phyloP scores from a whole-genome alignment of 2,329 filamentous ascomycete species.

The Mariannaea elegans region DNA sequence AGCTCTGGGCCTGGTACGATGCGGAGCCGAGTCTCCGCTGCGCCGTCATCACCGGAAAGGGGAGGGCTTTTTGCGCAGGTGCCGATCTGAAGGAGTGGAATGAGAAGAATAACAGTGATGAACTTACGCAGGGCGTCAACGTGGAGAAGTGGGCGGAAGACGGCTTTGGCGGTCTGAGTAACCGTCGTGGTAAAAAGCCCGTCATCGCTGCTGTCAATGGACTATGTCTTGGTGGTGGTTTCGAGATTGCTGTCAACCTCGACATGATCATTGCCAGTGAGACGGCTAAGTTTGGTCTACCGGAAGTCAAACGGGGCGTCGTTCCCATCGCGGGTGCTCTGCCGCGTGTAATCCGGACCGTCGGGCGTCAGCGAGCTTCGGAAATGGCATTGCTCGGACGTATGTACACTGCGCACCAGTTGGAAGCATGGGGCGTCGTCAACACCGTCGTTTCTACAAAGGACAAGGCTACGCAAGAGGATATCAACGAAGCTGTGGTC shows the following conservation, averaged over 20 bases:
- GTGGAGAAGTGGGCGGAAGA: constrained; percentile 53
- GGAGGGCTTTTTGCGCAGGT: constrained; percentile 73
- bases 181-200: constrained; percentile 74
- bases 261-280: constrained; percentile 72
- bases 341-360: constrained; percentile 68
- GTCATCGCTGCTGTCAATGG: constrained; percentile 80
- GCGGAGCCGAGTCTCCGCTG: constrained; percentile 66
- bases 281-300: constrained; percentile 69
- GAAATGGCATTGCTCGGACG: constrained; percentile 76
- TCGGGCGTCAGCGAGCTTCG: constrained; percentile 73
- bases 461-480: not conserved
- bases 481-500: constrained; percentile 54
- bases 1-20: constrained; percentile 69
- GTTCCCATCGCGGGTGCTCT: constrained; percentile 75
- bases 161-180: constrained; percentile 70
- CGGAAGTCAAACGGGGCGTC: constrained; percentile 75
- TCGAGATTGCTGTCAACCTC: constrained; percentile 77
- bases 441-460: constrained; percentile 65
- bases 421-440: constrained; percentile 73
- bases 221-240: constrained; percentile 75
- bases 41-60: constrained; percentile 69
- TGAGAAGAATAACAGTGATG: constrained; percentile 47
- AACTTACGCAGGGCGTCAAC: constrained; percentile 44
- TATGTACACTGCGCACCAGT: constrained; percentile 66
- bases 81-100: constrained; percentile 74